Conservation (phyloP, 495 filamentous ascomycete genomes). For the Parathielavia hyrcaniae region DNA sequence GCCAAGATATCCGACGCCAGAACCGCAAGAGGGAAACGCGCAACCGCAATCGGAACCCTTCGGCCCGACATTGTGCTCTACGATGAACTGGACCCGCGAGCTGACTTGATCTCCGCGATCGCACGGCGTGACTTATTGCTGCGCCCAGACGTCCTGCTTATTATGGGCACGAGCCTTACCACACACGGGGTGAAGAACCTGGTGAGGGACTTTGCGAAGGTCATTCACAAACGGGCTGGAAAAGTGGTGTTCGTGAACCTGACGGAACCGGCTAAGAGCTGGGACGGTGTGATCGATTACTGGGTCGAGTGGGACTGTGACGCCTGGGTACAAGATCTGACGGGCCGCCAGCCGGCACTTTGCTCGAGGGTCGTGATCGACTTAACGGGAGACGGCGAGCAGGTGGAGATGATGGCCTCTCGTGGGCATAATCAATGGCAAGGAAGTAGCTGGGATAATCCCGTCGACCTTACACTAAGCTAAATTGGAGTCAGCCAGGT, state of each 20-base stretch:
- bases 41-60: slow-evolving; percentile 13
- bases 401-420: too few species aligned
- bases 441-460: too few species aligned
- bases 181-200: slow-evolving; percentile 19
- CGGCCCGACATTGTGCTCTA: slow-evolving; percentile 16
- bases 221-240: too few species aligned
- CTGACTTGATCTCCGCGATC: slow-evolving; percentile 18
- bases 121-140: slow-evolving; percentile 14
- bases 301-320: slow-evolving; percentile 16
- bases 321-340: slow-evolving; percentile 17
- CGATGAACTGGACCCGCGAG: slow-evolving; percentile 16
- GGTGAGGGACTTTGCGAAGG: too few species aligned
- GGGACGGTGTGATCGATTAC: slow-evolving; percentile 14
- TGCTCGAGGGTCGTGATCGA: too few species aligned
- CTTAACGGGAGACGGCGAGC: too few species aligned
- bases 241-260: too few species aligned
- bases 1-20: slow-evolving; percentile 14
- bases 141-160: slow-evolving; percentile 17
- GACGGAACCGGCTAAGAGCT: too few species aligned
- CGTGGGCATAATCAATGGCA: too few species aligned
- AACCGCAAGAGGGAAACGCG: slow-evolving; percentile 17
- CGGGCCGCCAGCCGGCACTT: slow-evolving; percentile 13
- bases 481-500: too few species aligned
- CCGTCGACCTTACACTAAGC: too few species aligned
- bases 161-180: slow-evolving; percentile 20